Evolutionary conservation across 106 monocot genomes (phyloP), one percentile per base, ranked within the genome.

Genomic region (Alisma plantagoaquatica): DNA sequence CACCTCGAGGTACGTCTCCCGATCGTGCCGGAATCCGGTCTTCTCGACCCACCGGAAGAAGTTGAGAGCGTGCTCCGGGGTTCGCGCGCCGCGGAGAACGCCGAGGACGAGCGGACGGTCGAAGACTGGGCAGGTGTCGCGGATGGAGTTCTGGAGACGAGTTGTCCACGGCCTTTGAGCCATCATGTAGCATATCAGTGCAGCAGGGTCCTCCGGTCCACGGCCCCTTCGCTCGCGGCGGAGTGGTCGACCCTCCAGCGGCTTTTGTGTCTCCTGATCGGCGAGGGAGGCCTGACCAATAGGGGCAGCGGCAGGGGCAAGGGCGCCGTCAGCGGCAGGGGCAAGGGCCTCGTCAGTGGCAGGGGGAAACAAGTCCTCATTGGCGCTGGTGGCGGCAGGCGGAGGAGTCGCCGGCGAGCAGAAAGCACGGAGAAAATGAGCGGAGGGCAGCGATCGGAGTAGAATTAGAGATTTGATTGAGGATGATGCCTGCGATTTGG

Each of bases 21-120:
- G 30, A 44, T 76, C 73, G 49, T 90, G 98, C 46, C 73, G 72
- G 76, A 98, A 98, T 21, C 89, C 89, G 5, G 85, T 79, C 60
- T 82, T 81, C 68, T 90, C 90, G 12, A 90, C 85, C 79, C 78
- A 90, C 3, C 98, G 90, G 74, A 98, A 98, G 76, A 98, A 90
- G 27, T 38, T 53, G 60, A 98, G 90, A 46, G 85, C 75, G 16
- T 72, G 73, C 16, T 71, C 57, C 8, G 98, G 79, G 14, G 52
- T 43, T 16, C 59, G 53, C 46, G 71, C 50, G 41, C 66, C 53
- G 52, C 76, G 66, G 68, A 98, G 49, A 31, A 98, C 63, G 53
- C 53, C 63, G 43, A 79, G 68, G 15, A 90, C 90, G 26, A 85
- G 76, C 14, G 57, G 24, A n/a, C 44, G 52, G 65, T 70, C 73